A percentile compares a stretch with the other conserved stretches of the same genome.
These are phyloP conservation scores for Edaphochlamys debaryana DNA, from an alignment of 139 green algal genomes.

Conservation along the genomic window DNA sequence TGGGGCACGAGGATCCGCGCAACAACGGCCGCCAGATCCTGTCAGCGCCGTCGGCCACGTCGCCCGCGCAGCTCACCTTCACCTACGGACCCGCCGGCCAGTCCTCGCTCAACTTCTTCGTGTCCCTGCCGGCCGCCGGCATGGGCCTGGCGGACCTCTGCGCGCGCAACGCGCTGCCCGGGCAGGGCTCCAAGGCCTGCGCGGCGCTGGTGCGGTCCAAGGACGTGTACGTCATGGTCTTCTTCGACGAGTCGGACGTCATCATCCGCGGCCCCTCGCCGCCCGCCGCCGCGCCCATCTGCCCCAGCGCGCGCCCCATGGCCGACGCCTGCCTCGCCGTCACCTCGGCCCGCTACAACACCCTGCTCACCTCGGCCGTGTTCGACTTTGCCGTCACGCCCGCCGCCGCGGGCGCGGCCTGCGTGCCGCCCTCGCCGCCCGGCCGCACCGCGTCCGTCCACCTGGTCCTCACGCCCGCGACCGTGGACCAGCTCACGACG, in stretches of 20 bases:
- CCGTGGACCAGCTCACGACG: conserved; percentile 24
- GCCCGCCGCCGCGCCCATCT: background rate
- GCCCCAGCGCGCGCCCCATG: conserved; percentile 6
- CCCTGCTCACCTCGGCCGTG: background rate
- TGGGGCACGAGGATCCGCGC: conserved; percentile 9
- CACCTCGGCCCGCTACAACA: conserved; percentile 27
- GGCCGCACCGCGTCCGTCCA: background rate
- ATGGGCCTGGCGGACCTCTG: conserved; percentile 28
- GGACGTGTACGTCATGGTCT: conserved; percentile 33
- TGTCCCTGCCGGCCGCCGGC: conserved; percentile 7
- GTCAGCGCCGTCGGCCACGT: background rate
- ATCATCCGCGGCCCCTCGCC: conserved; percentile 30
- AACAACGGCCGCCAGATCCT: conserved; percentile 24
- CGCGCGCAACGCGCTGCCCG: conserved; percentile 30
- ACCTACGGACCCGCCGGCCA: conserved; percentile 33
- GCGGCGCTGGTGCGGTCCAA: conserved; percentile 27
- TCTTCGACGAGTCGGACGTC: conserved; percentile 34
- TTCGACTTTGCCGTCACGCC: conserved; percentile 7
- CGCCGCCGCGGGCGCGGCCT: background rate
- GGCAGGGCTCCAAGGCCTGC: conserved; percentile 44
- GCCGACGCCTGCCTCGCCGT: conserved; percentile 23
- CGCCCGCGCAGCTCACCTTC: conserved; percentile 33
- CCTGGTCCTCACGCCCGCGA: background rate
- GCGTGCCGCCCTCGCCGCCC: background rate
- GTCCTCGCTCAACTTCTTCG: conserved; percentile 11